A percentile compares a stretch with the other conserved stretches of the same genome.
Evolutionary conservation across 805 yeast species (phyloP).

Genomic region (Sugiyamaella marilandica): DNA sequence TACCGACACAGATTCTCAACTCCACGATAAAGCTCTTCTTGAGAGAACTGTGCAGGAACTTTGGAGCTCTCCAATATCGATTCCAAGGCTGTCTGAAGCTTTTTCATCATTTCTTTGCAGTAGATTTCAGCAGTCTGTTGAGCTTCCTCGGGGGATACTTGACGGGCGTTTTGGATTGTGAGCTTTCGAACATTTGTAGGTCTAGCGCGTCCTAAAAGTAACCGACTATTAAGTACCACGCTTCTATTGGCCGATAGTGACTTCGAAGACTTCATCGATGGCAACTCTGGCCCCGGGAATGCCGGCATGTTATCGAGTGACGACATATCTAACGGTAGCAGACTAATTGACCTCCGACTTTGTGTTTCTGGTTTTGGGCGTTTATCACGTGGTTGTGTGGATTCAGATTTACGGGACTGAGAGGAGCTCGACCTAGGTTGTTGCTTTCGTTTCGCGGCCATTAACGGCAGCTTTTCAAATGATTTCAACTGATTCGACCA

Average conservation of each 20-base stretch:
- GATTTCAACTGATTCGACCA: too few species aligned
- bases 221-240: background rate
- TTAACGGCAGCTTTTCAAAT: background rate
- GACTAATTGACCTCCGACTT: background rate
- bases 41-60: constrained; percentile 17
- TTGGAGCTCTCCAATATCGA: constrained; percentile 12
- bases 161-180: constrained; percentile 2
- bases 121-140: constrained; percentile 6
- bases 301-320: background rate
- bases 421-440: background rate
- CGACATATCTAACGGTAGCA: background rate
- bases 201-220: constrained; percentile 5
- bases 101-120: constrained; percentile 12
- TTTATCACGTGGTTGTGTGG: background rate
- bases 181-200: constrained; percentile 1
- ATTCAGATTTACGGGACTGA: background rate
- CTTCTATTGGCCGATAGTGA: background rate
- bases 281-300: constrained; percentile 13
- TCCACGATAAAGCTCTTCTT: constrained; percentile 30
- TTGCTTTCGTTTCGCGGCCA: background rate
- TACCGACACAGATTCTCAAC: constrained; percentile 30
- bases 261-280: background rate
- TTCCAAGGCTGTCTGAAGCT: constrained; percentile 17
- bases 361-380: background rate
- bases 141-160: background rate